A percentile compares a stretch with the other conserved stretches of the same genome.
Evolutionary conservation across 2,329 filamentous ascomycete species (phyloP).

Genomic region (Colletotrichum eleusines): DNA sequence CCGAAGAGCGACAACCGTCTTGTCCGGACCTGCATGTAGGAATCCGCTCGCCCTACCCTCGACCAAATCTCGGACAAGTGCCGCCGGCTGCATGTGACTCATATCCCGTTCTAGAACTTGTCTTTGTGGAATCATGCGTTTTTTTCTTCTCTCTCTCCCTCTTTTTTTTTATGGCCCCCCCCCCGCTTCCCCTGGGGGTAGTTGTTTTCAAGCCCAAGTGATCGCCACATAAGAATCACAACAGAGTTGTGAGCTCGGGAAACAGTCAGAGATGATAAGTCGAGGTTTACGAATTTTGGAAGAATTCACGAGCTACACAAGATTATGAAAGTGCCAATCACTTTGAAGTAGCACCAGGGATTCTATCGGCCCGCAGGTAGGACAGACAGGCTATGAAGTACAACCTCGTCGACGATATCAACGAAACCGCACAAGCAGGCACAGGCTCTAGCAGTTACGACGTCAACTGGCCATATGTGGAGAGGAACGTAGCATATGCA

Average conservation of each 20-base stretch:
- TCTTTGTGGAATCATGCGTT: background rate
- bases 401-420: background rate
- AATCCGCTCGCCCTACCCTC: background rate
- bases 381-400: background rate
- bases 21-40: background rate
- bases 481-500: background rate
- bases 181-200: too few species aligned
- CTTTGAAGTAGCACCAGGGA: background rate
- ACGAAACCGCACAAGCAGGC: background rate
- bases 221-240: constrained; percentile 18
- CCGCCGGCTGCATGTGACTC: constrained; percentile 21
- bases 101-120: background rate
- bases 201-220: background rate
- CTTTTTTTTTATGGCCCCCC: background rate
- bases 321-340: background rate
- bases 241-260: background rate
- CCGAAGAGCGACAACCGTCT: background rate
- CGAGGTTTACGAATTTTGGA: background rate
- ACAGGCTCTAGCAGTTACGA: background rate
- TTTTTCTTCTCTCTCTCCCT: too few species aligned
- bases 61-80: constrained; percentile 23
- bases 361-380: background rate
- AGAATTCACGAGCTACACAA: too few species aligned
- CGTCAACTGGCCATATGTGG: background rate
- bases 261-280: constrained; percentile 2